A percentile compares a stretch with the other conserved stretches of the same genome.
Conservation (phyloP, 208 protist species). For the Trypanosoma avium region DNA sequence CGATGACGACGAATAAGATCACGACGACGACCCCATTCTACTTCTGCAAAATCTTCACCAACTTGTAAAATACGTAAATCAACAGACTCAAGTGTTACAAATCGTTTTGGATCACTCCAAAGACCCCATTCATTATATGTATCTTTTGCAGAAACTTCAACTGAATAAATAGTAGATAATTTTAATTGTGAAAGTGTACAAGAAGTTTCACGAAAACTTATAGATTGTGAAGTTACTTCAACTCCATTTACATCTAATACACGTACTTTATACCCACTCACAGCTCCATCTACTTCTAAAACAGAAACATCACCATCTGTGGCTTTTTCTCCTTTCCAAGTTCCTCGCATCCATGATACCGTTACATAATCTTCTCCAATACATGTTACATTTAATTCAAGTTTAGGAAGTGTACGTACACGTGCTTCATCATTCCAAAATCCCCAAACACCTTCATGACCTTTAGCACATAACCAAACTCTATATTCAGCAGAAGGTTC, state of each 20-base stretch:
- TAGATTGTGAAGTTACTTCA: constrained; percentile 51
- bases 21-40: constrained; percentile 72
- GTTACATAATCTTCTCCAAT: constrained; percentile 92
- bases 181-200: constrained; percentile 66
- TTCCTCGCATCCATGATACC: constrained; percentile 70
- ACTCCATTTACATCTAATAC: constrained; percentile 59
- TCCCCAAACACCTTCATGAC: constrained; percentile 88
- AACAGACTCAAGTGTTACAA: constrained; percentile 83
- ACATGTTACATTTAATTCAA: constrained; percentile 71
- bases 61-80: constrained; percentile 45
- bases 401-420: constrained; percentile 89
- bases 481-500: constrained; percentile 85
- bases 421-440: constrained; percentile 89
- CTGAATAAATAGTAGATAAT: constrained; percentile 71
- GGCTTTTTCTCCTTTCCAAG: constrained; percentile 60
- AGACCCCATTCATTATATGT: constrained; percentile 91
- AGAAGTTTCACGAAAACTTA: constrained; percentile 62
- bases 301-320: constrained; percentile 43
- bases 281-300: constrained; percentile 78
- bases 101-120: constrained; percentile 78
- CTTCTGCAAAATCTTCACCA: constrained; percentile 84
- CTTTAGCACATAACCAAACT: constrained; percentile 87
- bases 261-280: constrained; percentile 86
- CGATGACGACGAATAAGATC: not conserved
- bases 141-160: constrained; percentile 89